Base-by-base conservation (phyloP, 2,329 filamentous ascomycete genomes). In the Geosmithia morbida region DNA sequence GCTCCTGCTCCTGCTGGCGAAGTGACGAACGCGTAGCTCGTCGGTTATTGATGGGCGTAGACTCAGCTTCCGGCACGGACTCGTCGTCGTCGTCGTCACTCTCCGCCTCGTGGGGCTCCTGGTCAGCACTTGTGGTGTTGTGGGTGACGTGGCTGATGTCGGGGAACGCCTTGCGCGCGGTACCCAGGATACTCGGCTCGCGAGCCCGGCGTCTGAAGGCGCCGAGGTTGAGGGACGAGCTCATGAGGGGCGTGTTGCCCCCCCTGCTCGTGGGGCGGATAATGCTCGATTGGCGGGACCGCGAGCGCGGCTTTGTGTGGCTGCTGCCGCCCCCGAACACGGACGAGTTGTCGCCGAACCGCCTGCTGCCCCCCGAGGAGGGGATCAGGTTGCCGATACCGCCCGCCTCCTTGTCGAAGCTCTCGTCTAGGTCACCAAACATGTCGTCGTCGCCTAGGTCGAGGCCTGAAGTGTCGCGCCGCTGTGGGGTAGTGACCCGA, bases 51-150 rank as follows among this genome's bases (percentile, higher is more conserved):
- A 83, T 56, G 3, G 82, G 81, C 7, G 83, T 86, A 16, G 80
- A 82, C 62, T 84, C 80, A 26, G 78, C 79, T 48, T 85, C 79
- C 0, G 72, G 81, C 46, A 67, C 71, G 56, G 77, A 82, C 53
- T 75, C 63, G 68, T 70, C 60, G 57, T 63, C 62, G 52, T 68
- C 60, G 51, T 62, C 53, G 46, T 74, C 70, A 19, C 74, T 66
- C 11, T 67, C 62, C 30, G 53, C 55, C 30, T 63, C 64, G 26
- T 57, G 53, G 46, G 7, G 29, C 7, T 30, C 33, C 22, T 26
- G 22, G 8, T 26, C 22, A 26, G 22, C 22, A 26, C 4, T 26
- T 4, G 22, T 26, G 22, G 22, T 26, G 44, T 44, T 17, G 40
- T 44, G 16, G 7, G 41, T 39, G 33, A 37, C 18, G 40, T 18